Evolutionary conservation across 257 asterid genomes (phyloP).

Genomic region (Solanum tacnaense): DNA sequence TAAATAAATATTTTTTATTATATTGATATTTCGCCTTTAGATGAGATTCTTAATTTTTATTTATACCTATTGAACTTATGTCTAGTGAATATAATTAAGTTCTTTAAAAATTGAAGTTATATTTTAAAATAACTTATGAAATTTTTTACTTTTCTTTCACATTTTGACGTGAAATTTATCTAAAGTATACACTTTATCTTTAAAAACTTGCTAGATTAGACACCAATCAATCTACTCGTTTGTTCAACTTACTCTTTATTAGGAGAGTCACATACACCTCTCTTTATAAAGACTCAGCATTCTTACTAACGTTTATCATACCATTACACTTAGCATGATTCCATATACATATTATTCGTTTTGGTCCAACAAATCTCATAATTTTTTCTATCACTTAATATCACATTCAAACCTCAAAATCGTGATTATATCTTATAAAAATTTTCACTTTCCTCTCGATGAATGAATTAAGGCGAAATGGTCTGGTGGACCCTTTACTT

Average conservation of each 20-base stretch:
- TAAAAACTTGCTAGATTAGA: not conserved
- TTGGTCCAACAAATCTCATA: not conserved
- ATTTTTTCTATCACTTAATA: not conserved
- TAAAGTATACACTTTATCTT: not conserved
- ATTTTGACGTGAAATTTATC: not conserved
- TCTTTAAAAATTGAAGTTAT: too few species aligned
- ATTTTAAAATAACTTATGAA: too few species aligned
- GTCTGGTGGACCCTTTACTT: too few species aligned
- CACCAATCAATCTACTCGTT: rapidly evolving
- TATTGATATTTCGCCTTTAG: too few species aligned
- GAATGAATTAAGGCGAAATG: too few species aligned
- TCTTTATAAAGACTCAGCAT: rapidly evolving
- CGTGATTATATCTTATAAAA: not conserved
- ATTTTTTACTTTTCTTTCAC: too few species aligned
- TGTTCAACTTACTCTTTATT: not conserved
- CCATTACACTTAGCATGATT: not conserved
- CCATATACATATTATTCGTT: not conserved
- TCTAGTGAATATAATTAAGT: too few species aligned
- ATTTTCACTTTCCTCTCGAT: not conserved
- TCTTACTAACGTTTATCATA: rapidly evolving
- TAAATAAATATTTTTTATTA: too few species aligned
- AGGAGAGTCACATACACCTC: not conserved
- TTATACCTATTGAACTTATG: too few species aligned
- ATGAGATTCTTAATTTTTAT: too few species aligned
- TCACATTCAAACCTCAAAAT: not conserved